Evolutionary conservation across 2,329 filamentous ascomycete genomes (phyloP).

Genomic region (Trichophyton simii): DNA sequence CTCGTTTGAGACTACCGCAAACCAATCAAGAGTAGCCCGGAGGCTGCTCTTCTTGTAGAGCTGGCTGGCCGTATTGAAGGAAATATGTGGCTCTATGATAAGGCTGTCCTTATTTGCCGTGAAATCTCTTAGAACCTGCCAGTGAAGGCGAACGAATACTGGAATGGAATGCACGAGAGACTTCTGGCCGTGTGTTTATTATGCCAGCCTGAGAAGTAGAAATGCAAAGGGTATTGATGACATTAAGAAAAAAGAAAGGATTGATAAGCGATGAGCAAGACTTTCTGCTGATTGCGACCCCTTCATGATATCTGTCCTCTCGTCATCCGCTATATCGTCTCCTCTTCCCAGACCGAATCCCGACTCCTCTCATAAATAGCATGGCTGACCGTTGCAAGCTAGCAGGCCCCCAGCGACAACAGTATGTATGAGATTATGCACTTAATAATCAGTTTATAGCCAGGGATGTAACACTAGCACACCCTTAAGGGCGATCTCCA

Average conservation of each 20-base stretch:
- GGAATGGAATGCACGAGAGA: slow-evolving; percentile 7
- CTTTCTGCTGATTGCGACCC: slow-evolving; percentile 17
- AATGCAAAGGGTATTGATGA: slow-evolving; percentile 9
- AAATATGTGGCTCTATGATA: slow-evolving; percentile 11
- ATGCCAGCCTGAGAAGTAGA: slow-evolving; percentile 16
- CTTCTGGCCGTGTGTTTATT: slow-evolving; percentile 26
- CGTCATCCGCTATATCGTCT: slow-evolving; percentile 28
- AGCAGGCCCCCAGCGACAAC: no score
- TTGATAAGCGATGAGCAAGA: slow-evolving; percentile 16
- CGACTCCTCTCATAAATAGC: no score
- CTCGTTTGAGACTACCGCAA: slow-evolving; percentile 32
- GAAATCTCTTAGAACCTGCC: slow-evolving; percentile 37
- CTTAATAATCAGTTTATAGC: no score
- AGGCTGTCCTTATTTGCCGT: slow-evolving; percentile 29
- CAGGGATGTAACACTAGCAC: no score
- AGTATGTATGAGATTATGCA: no score
- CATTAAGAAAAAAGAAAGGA: slow-evolving; percentile 18
- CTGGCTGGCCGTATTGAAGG: slow-evolving; percentile 27
- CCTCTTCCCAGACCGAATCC: slow-evolving; percentile 22
- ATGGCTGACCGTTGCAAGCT: no score
- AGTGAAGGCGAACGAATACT: slow-evolving; percentile 36
- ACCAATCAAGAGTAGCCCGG: slow-evolving; percentile 32
- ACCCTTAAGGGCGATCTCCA: no score
- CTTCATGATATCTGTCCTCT: slow-evolving; percentile 25
- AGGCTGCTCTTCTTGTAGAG: slow-evolving; percentile 24